Conservation (phyloP, 257 asterid species). For the Primulina eburnea region DNA sequence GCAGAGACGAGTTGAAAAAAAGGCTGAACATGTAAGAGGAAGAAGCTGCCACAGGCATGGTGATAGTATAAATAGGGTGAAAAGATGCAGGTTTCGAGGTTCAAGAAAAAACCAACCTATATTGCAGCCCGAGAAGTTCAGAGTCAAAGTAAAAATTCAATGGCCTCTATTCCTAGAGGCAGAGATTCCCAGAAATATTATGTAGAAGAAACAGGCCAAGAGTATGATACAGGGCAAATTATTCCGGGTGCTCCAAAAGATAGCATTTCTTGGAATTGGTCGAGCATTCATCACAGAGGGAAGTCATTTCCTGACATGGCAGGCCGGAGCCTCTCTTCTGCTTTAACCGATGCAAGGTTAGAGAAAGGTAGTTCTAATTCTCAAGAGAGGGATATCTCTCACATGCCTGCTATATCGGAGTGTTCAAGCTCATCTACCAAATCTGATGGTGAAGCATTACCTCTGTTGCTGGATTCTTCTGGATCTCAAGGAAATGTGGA, state of each 20-base stretch:
- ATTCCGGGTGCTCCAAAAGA: constrained; percentile 50
- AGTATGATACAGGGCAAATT: constrained; percentile 36
- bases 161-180: constrained; percentile 69
- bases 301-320: constrained; percentile 83
- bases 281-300: constrained; percentile 84
- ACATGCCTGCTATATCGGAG: constrained; percentile 50
- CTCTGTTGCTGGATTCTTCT: constrained; percentile 71
- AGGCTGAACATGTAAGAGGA: constrained; percentile 35
- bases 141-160: constrained; percentile 66
- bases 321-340: constrained; percentile 87
- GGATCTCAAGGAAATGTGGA: constrained; percentile 67
- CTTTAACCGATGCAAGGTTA: constrained; percentile 64
- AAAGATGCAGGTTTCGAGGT: constrained; percentile 71
- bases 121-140: constrained; percentile 45
- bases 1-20: constrained; percentile 30
- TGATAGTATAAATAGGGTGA: constrained; percentile 44
- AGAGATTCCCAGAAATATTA: constrained; percentile 37
- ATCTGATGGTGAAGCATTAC: constrained; percentile 74
- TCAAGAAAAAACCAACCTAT: constrained; percentile 61
- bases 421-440: constrained; percentile 65
- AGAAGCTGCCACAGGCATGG: constrained; percentile 32
- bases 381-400: constrained; percentile 36
- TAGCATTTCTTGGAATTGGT: constrained; percentile 93
- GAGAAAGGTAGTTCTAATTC: constrained; percentile 41
- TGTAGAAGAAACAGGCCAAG: constrained; percentile 39